A percentile compares a stretch with the other conserved stretches of the same genome.
Conservation (phyloP, 202 grass and related monocot genomes). For the Alloteropsis angusta region DNA sequence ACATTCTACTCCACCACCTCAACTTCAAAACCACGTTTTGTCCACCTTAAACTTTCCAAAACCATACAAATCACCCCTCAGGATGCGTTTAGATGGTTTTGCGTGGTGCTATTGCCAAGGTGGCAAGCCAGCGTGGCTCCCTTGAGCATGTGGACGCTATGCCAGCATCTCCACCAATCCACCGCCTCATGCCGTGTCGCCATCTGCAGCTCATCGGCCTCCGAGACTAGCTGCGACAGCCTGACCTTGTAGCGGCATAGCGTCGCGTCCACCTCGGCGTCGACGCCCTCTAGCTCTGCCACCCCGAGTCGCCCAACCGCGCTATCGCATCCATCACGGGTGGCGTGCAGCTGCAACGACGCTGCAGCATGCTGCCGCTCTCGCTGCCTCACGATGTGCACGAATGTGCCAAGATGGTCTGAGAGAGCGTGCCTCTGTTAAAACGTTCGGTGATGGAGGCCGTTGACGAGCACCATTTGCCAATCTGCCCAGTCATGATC, state of each 20-base stretch:
- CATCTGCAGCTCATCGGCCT: conserved; percentile 55
- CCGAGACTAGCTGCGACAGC: conserved; percentile 34
- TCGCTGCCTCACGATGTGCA: conserved; percentile 51
- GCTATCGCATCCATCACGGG: neutral
- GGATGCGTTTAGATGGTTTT: too few relatives aligned
- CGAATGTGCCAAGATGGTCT: conserved; percentile 42
- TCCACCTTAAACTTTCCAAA: too few relatives aligned
- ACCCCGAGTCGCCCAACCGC: neutral
- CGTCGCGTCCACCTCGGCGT: conserved; percentile 34
- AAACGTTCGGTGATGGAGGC: conserved; percentile 53
- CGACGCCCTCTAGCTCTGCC: neutral
- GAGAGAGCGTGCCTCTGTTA: conserved; percentile 38
- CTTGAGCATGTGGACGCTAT: too few relatives aligned
- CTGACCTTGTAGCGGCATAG: conserved; percentile 30
- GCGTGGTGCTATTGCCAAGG: too few relatives aligned
- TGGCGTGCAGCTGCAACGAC: neutral
- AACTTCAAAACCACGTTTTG: too few relatives aligned
- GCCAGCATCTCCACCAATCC: conserved; percentile 56
- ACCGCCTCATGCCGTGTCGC: conserved; percentile 47
- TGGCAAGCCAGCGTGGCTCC: too few relatives aligned
- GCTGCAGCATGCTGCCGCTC: neutral
- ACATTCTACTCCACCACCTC: too few relatives aligned
- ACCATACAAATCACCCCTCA: too few relatives aligned
- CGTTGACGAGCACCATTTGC: conserved; percentile 27
- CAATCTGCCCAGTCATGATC: conserved; percentile 46